A percentile compares a stretch with the other conserved stretches of the same genome.
These are phyloP conservation scores for Nematocida ausubeli DNA, from an alignment of 371 early-diverging fungal genomes.

Conservation along the genomic window DNA sequence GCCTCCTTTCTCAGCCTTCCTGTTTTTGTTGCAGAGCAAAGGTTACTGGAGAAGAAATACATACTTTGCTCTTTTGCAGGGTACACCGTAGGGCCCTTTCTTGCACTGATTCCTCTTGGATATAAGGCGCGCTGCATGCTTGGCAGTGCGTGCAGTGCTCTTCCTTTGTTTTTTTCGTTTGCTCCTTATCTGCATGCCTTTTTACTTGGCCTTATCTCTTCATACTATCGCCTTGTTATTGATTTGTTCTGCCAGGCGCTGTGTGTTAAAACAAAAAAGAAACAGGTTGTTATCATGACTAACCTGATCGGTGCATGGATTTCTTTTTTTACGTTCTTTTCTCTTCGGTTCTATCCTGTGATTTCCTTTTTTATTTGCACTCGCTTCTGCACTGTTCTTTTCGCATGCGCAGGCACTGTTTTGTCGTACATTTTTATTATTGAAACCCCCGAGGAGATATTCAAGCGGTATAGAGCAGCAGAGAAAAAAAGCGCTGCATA, in stretches of 20 bases:
- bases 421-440: constrained; percentile 29
- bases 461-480: background rate
- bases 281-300: background rate
- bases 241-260: constrained; percentile 23
- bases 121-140: constrained; percentile 35
- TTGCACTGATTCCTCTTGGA: constrained; percentile 21
- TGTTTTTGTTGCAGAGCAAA: constrained; percentile 9
- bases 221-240: constrained; percentile 25
- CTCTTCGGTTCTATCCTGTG: constrained; percentile 34
- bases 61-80: constrained; percentile 35
- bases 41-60: constrained; percentile 1
- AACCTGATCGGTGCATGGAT: constrained; percentile 36
- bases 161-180: constrained; percentile 19
- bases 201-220: constrained; percentile 21
- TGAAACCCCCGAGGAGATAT: constrained; percentile 51
- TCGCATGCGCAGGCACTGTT: background rate
- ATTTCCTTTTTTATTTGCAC: background rate
- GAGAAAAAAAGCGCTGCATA: constrained; percentile 26
- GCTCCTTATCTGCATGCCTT: constrained; percentile 1
- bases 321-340: constrained; percentile 32
- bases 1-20: constrained; percentile 31
- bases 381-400: background rate
- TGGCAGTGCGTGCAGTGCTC: background rate
- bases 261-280: constrained; percentile 38
- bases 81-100: constrained; percentile 26